Evolutionary conservation across 192 early-diverging fungal species (phyloP).

Genomic region (Kappamyces sp.): DNA sequence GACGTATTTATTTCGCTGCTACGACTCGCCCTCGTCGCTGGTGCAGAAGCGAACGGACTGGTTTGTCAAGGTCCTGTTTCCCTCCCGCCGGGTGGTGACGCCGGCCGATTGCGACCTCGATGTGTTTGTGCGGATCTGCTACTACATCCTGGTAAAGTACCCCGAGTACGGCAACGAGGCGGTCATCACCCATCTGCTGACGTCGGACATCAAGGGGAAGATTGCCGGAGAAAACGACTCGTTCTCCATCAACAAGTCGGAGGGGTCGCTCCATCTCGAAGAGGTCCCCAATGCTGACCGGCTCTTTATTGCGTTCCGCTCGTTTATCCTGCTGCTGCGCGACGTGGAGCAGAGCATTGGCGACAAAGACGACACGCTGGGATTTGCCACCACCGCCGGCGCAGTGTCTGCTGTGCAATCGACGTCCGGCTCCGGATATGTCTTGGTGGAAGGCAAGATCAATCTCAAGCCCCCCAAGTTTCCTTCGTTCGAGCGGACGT

Average conservation of each 20-base stretch:
- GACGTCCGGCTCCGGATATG: slow-evolving; percentile 19
- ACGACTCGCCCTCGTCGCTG: slow-evolving; percentile 46
- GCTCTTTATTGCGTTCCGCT: slow-evolving; percentile 66
- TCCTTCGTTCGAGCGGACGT: slow-evolving; percentile 19
- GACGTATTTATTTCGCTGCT: slow-evolving; percentile 90
- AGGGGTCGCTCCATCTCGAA: slow-evolving; percentile 32
- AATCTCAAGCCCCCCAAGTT: slow-evolving; percentile 40
- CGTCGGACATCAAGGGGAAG: not conserved
- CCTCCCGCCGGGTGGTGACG: slow-evolving; percentile 47
- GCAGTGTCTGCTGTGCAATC: slow-evolving; percentile 28
- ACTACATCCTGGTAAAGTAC: slow-evolving; percentile 56
- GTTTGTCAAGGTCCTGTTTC: slow-evolving; percentile 63
- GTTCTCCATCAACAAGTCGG: slow-evolving; percentile 26
- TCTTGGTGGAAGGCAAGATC: slow-evolving; percentile 51
- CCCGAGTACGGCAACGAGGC: slow-evolving; percentile 66
- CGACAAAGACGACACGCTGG: slow-evolving; percentile 10
- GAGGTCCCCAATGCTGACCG: slow-evolving; percentile 57
- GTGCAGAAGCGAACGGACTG: slow-evolving; percentile 29
- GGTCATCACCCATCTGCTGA: slow-evolving; percentile 57
- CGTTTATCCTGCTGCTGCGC: slow-evolving; percentile 67
- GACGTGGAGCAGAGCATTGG: slow-evolving; percentile 57
- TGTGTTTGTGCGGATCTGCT: slow-evolving; percentile 65
- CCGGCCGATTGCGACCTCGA: slow-evolving; percentile 62
- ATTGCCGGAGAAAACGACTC: slow-evolving; percentile 15
- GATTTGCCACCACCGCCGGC: slow-evolving; percentile 19